Percentiles rank a stretch among this genome's conserved stretches.
These are phyloP conservation scores for Boletus subparvulus DNA, from an alignment of 768 basidiomycete genomes.

Conservation along the genomic window DNA sequence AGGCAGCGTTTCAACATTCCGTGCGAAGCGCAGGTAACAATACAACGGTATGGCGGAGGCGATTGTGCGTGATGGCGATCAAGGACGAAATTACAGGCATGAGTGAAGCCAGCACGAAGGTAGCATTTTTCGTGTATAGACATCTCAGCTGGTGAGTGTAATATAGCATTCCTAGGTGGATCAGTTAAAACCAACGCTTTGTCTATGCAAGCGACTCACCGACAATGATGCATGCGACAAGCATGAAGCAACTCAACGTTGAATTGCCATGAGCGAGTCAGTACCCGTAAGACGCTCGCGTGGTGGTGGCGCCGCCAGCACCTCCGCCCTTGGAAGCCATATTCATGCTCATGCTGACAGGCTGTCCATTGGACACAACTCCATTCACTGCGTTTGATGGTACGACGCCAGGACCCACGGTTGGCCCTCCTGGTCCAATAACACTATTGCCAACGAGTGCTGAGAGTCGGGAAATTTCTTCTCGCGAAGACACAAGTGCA, in stretches of 20 bases:
- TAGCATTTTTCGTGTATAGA: conserved; percentile 18
- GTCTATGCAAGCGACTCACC: conserved; percentile 11
- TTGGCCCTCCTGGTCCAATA: conserved; percentile 41
- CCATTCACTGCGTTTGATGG: conserved; percentile 28
- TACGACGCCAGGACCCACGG: conserved; percentile 31
- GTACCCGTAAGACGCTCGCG: conserved; percentile 43
- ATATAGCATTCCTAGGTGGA: conserved; percentile 13
- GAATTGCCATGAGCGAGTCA: conserved; percentile 17
- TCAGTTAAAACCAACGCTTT: background rate
- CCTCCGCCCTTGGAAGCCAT: conserved; percentile 38
- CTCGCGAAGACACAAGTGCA: conserved; percentile 83
- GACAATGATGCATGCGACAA: conserved; percentile 9
- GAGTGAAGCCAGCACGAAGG: conserved; percentile 19
- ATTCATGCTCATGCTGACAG: conserved; percentile 45
- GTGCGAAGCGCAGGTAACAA: conserved; percentile 11
- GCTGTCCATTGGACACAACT: conserved; percentile 33
- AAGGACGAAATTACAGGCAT: conserved; percentile 18
- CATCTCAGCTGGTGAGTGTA: conserved; percentile 16
- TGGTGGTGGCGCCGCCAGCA: conserved; percentile 29
- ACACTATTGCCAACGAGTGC: conserved; percentile 68
- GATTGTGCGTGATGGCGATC: conserved; percentile 12
- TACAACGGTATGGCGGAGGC: conserved; percentile 7
- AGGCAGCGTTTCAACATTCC: background rate
- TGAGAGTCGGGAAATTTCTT: conserved; percentile 85
- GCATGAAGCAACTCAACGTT: conserved; percentile 1